A percentile compares a stretch with the other conserved stretches of the same genome.
These are phyloP conservation scores for Fraxinus anomala DNA, from an alignment of 257 asterid species.

Conservation along the genomic window DNA sequence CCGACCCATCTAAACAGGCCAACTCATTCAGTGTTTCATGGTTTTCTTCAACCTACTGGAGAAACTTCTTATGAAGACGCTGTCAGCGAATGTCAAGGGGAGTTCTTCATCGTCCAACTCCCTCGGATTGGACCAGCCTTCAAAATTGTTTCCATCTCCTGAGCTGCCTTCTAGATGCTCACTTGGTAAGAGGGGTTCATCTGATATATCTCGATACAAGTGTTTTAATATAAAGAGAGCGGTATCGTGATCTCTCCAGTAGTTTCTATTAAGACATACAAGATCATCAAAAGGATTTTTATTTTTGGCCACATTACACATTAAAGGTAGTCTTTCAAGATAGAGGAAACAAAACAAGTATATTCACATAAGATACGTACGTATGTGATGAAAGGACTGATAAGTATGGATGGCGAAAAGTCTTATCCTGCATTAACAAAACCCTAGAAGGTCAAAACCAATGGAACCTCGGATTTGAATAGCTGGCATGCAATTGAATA, in stretches of 20 bases:
- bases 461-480: constrained; percentile 9
- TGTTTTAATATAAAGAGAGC: constrained; percentile 91
- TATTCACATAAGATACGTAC: constrained; percentile 44
- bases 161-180: constrained; percentile 44
- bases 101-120: constrained; percentile 66
- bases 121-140: constrained; percentile 60
- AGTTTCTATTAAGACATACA: constrained; percentile 55
- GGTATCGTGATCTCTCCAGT: constrained; percentile 91
- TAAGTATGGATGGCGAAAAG: constrained; percentile 91
- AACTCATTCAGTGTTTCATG: constrained; percentile 24
- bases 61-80: constrained; percentile 49
- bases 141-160: constrained; percentile 31
- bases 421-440: constrained; percentile 70
- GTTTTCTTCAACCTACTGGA: constrained; percentile 51
- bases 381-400: constrained; percentile 90
- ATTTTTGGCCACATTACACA: not conserved
- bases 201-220: constrained; percentile 75
- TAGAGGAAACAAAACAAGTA: not conserved
- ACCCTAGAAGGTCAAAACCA: constrained; percentile 6
- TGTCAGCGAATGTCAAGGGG: constrained; percentile 83
- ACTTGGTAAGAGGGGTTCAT: constrained; percentile 44
- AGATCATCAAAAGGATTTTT: not conserved
- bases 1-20: not conserved
- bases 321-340: not conserved
- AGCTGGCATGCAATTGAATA: not conserved